Evolutionary conservation across 176 grass and related monocot genomes (phyloP).

Genomic region (bread wheat (Triticum aestivum)): DNA sequence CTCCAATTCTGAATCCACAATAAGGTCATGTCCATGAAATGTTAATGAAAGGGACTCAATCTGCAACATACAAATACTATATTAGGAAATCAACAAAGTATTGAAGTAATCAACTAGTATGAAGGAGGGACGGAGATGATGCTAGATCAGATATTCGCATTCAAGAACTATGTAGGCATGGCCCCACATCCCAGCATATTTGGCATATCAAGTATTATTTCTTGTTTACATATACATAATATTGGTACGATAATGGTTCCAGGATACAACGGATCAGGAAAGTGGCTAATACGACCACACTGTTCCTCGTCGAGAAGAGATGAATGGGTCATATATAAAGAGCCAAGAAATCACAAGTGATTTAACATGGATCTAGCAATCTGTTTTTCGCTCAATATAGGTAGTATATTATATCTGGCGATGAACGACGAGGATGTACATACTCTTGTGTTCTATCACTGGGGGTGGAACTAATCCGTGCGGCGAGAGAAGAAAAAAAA

Average conservation of each 20-base stretch:
- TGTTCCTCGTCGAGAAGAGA: neutral
- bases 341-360: neutral
- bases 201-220: neutral
- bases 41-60: constrained; percentile 92
- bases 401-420: neutral
- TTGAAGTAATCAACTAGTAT: neutral
- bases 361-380: neutral
- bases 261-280: neutral
- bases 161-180: neutral
- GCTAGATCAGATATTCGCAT: neutral
- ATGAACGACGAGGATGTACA: neutral
- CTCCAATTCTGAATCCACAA: constrained; percentile 95
- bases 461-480: neutral
- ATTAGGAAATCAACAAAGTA: neutral
- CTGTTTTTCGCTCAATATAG: neutral
- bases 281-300: neutral
- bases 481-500: neutral
- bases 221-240: neutral
- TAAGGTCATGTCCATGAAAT: constrained; percentile 98
- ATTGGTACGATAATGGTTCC: neutral
- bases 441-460: neutral
- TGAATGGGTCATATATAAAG: neutral
- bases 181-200: too few relatives aligned
- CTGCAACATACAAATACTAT: constrained; percentile 42
- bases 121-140: neutral